These are phyloP conservation scores for Russula vinacea DNA, from an alignment of 768 basidiomycete genomes.

Conservation along the genomic window DNA sequence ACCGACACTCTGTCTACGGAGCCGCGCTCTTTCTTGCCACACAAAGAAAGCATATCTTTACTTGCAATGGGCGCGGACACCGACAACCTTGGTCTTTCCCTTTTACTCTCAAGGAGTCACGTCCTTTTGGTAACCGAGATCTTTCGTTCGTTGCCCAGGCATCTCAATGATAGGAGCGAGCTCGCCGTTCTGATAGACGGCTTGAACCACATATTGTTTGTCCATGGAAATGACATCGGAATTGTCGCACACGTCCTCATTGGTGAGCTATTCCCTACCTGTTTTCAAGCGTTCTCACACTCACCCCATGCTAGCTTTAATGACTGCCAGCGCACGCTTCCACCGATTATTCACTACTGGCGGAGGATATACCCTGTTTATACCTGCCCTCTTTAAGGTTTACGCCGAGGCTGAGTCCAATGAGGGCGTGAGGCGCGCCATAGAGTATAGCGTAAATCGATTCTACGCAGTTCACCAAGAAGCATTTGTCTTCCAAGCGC, in stretches of 20 bases:
- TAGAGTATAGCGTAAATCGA: conserved; percentile 67
- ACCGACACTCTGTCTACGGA: conserved; percentile 9
- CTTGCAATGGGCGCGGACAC: conserved; percentile 27
- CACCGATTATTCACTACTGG: conserved; percentile 70
- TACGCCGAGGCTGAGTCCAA: conserved; percentile 61
- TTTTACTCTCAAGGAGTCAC: conserved; percentile 65
- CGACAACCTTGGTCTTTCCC: conserved; percentile 46
- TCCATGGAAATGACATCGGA: conserved; percentile 71
- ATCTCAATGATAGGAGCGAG: conserved; percentile 67
- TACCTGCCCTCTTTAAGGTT: conserved; percentile 66
- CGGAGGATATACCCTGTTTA: conserved; percentile 70
- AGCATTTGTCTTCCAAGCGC: conserved; percentile 68
- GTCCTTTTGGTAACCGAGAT: conserved; percentile 65
- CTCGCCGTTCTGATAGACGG: conserved; percentile 65
- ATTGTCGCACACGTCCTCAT: conserved; percentile 72
- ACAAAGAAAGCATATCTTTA: conserved; percentile 6
- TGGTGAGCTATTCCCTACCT: conserved; percentile 45
- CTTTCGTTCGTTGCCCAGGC: conserved; percentile 67
- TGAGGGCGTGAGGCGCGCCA: conserved; percentile 56
- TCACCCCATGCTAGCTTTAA: conserved; percentile 47
- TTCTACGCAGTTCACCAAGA: conserved; percentile 75
- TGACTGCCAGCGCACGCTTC: conserved; percentile 76
- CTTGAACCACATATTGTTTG: conserved; percentile 62
- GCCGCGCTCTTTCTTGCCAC: conserved; percentile 25
- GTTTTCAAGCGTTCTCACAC: neutral